Conservation (phyloP, 371 early-diverging fungal species). For the Coemansia sp. region DNA sequence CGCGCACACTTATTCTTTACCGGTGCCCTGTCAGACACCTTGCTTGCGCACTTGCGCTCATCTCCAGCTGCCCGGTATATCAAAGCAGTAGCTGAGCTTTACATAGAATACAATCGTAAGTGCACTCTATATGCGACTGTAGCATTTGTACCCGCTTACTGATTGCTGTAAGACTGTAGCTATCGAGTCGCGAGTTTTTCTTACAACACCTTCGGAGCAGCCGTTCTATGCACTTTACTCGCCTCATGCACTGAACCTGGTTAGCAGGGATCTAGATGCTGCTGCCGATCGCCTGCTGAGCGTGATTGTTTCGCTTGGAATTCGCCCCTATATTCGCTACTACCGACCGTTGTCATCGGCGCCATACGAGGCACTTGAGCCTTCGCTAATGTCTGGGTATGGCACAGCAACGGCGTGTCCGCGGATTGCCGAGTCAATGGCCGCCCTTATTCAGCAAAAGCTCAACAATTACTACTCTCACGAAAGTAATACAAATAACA, state of each 20-base stretch:
- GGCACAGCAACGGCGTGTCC: constrained; percentile 1
- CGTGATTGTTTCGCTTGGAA: constrained; percentile 51
- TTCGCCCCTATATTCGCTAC: constrained; percentile 60
- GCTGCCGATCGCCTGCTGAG: constrained; percentile 55
- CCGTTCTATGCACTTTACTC: constrained; percentile 56
- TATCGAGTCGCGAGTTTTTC: constrained; percentile 61
- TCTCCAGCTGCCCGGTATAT: constrained; percentile 62
- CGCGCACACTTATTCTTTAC: constrained; percentile 77
- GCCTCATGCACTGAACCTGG: constrained; percentile 36
- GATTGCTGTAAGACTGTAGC: constrained; percentile 36
- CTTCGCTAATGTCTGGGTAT: background rate
- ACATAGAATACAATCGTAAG: constrained; percentile 62
- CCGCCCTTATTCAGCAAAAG: constrained; percentile 27
- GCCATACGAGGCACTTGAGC: background rate
- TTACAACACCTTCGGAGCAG: constrained; percentile 54
- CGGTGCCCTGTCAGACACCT: constrained; percentile 57
- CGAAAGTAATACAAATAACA: background rate
- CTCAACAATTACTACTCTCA: constrained; percentile 20
- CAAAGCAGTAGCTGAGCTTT: constrained; percentile 67
- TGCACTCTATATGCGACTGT: background rate
- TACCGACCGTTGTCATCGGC: constrained; percentile 44
- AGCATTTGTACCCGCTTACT: background rate
- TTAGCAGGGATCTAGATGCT: constrained; percentile 50
- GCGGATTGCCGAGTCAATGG: constrained; percentile 34
- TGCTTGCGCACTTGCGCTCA: constrained; percentile 61